A percentile compares a stretch with the other conserved stretches of the same genome.
These are phyloP conservation scores for Solanum raphanifolium DNA, from an alignment of 257 asterid genomes.

Conservation along the genomic window DNA sequence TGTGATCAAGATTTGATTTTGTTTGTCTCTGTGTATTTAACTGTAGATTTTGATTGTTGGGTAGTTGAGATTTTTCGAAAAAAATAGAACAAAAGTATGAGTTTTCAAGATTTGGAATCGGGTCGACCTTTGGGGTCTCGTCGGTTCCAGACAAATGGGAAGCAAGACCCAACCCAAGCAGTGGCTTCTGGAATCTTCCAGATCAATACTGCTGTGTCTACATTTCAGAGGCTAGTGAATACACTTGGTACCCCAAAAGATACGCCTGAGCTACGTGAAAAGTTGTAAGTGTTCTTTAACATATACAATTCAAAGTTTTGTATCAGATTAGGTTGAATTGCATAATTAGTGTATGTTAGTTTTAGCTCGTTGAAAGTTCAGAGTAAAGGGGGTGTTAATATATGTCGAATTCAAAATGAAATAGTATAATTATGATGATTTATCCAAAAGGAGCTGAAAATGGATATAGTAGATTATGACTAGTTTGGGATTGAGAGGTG, in stretches of 20 bases:
- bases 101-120: conserved; percentile 43
- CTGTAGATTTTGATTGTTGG: neutral
- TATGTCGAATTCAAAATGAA: neutral
- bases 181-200: conserved; percentile 33
- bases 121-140: conserved; percentile 14
- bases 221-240: conserved; percentile 31
- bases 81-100: conserved; percentile 9
- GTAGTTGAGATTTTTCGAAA: neutral
- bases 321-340: neutral
- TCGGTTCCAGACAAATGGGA: neutral
- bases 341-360: neutral
- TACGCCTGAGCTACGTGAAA: conserved; percentile 32
- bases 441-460: neutral
- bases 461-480: neutral
- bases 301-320: neutral
- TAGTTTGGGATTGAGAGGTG: neutral
- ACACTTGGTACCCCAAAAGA: conserved; percentile 36
- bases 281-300: conserved; percentile 22
- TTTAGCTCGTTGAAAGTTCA: neutral
- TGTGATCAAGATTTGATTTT: neutral
- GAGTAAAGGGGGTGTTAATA: neutral
- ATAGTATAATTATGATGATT: neutral
- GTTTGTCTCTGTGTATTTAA: neutral
- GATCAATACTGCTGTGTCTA: conserved; percentile 36
- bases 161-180: conserved; percentile 27